A percentile compares a stretch with the other conserved stretches of the same genome.
phyloP scores from a whole-genome alignment of 306 rosid species.

The Alnus rubra region DNA sequence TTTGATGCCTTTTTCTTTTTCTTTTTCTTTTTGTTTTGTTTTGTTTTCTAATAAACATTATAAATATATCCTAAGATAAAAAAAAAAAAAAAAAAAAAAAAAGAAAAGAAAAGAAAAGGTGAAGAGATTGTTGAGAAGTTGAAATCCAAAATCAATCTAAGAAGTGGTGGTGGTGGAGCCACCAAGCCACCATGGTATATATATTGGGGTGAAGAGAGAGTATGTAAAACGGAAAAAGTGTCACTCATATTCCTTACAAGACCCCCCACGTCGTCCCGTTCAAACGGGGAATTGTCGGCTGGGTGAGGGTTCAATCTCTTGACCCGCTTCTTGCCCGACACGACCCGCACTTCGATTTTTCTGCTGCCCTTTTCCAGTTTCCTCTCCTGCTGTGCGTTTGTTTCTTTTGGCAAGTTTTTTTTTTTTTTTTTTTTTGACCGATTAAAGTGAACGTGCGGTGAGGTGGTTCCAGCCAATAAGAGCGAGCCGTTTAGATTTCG shows the following conservation, averaged over 20 bases:
- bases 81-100: too few relatives aligned
- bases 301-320: constrained; percentile 32
- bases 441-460: constrained; percentile 29
- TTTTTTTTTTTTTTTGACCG: constrained; percentile 27
- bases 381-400: too few relatives aligned
- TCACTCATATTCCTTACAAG: constrained; percentile 31
- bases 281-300: constrained; percentile 55
- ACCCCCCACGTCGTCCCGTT: constrained; percentile 43
- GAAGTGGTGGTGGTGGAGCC: constrained; percentile 49
- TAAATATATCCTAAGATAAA: too few relatives aligned
- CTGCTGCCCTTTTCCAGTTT: not conserved
- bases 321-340: constrained; percentile 28
- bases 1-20: not conserved
- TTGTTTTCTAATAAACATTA: too few relatives aligned
- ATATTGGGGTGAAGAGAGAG: constrained; percentile 14
- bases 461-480: constrained; percentile 40
- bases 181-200: constrained; percentile 28
- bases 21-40: too few relatives aligned
- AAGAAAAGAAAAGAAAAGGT: too few relatives aligned
- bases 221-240: constrained; percentile 33
- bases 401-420: not conserved
- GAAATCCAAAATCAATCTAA: not conserved
- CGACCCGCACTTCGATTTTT: constrained; percentile 29
- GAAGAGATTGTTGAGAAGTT: not conserved
- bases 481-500: constrained; percentile 35